phyloP scores from a whole-genome alignment of 192 early-diverging fungal species.

The Coemansia sp. region DNA sequence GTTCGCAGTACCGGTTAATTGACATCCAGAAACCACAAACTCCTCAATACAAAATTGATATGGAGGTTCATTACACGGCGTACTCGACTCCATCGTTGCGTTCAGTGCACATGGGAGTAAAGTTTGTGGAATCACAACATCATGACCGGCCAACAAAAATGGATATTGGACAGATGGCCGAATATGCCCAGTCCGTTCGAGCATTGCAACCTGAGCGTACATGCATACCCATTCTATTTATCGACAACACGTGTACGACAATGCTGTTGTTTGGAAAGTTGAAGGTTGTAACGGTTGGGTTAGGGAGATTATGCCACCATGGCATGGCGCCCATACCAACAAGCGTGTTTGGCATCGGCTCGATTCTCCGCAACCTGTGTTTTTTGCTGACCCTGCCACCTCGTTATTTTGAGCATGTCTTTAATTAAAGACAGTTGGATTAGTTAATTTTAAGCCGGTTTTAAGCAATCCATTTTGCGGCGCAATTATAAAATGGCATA shows the following conservation, averaged over 20 bases:
- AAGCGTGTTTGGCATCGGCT: neutral
- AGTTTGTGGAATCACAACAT: neutral
- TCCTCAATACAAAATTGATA: neutral
- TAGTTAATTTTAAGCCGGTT: too few species aligned
- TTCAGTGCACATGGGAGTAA: neutral
- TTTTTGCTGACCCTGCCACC: neutral
- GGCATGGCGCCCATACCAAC: neutral
- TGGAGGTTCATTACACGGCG: neutral
- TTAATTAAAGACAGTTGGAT: neutral
- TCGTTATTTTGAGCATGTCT: neutral
- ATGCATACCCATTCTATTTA: neutral
- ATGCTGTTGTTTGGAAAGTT: neutral
- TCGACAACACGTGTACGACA: neutral
- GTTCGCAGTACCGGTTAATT: neutral
- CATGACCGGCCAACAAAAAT: neutral
- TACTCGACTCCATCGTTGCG: neutral
- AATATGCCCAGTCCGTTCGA: neutral
- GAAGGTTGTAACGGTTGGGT: neutral
- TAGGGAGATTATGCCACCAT: neutral
- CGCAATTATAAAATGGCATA: too few species aligned
- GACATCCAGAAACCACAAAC: neutral
- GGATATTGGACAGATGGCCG: neutral
- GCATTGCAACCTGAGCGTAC: neutral
- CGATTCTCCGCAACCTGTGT: neutral
- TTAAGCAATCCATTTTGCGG: too few species aligned